A percentile compares a stretch with the other conserved stretches of the same genome.
Evolutionary conservation across 1,284 basidiomycete genomes (phyloP).

Genomic region (Cryptococcus amylolentus): DNA sequence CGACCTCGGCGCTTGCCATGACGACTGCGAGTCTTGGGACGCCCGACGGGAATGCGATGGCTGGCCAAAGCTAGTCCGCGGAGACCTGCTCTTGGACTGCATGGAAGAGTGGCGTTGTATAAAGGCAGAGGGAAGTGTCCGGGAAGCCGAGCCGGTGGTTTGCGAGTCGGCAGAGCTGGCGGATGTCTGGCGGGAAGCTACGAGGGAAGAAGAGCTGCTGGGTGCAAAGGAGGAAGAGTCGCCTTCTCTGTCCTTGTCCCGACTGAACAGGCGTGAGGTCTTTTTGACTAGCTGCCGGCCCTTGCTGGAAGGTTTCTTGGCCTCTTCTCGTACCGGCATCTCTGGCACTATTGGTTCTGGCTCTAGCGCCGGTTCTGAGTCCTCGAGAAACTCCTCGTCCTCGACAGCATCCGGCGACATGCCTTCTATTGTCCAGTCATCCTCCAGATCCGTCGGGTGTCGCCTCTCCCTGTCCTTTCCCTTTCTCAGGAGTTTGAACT

Average conservation of each 20-base stretch:
- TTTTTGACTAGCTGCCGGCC: conserved; percentile 40
- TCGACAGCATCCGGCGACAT: conserved; percentile 3
- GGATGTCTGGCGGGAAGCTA: conserved; percentile 31
- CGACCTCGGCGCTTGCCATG: conserved; percentile 23
- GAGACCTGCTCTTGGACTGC: conserved; percentile 12
- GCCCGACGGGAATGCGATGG: conserved; percentile 20
- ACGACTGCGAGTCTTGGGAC: conserved; percentile 32
- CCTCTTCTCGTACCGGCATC: conserved; percentile 18
- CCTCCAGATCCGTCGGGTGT: conserved; percentile 25
- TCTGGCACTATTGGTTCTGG: conserved; percentile 12
- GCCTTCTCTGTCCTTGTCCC: conserved; percentile 23
- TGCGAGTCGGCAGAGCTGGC: conserved; percentile 36
- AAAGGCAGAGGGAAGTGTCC: conserved; percentile 13
- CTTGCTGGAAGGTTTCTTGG: conserved; percentile 28
- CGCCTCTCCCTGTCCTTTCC: conserved; percentile 15
- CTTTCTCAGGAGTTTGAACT: conserved; percentile 22
- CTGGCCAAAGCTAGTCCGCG: conserved; percentile 8
- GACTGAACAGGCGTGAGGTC: conserved; percentile 40
- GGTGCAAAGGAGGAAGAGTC: conserved; percentile 10
- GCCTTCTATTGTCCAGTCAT: conserved; percentile 42
- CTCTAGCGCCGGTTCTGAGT: not conserved
- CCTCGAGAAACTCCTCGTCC: not conserved
- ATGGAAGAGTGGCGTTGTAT: conserved; percentile 18
- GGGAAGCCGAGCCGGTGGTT: conserved; percentile 9
- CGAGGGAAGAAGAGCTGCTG: conserved; percentile 13